Evolutionary conservation across 108 stramenopile species (phyloP).

Genomic region (Asterionellopsis glacialis): DNA sequence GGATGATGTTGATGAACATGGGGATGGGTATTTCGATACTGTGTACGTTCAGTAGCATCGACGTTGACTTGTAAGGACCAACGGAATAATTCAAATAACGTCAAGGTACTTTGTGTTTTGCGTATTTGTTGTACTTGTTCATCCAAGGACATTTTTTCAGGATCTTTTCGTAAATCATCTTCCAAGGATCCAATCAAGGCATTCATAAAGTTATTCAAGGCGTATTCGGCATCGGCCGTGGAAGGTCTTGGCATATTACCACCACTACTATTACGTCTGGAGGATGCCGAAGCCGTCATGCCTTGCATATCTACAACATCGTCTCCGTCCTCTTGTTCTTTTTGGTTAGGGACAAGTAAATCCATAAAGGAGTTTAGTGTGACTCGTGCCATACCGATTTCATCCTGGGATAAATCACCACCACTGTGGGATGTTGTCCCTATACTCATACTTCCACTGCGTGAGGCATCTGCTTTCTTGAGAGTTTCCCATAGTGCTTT

Average conservation of each 20-base stretch:
- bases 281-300: not conserved
- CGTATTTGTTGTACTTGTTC: too few species aligned
- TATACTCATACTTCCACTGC: too few species aligned
- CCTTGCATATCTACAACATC: not conserved
- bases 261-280: not conserved
- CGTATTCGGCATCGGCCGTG: not conserved
- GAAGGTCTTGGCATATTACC: not conserved
- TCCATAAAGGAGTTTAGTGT: not conserved
- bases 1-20: too few species aligned
- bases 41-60: not conserved
- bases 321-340: not conserved
- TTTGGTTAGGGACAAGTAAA: not conserved
- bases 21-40: too few species aligned
- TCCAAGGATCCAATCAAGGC: not conserved
- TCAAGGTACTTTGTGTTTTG: too few species aligned
- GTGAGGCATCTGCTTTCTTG: too few species aligned
- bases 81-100: not conserved
- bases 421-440: too few species aligned
- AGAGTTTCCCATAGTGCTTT: too few species aligned
- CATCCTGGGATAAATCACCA: not conserved
- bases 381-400: not conserved
- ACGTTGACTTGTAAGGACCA: not conserved
- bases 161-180: not conserved
- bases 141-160: not conserved
- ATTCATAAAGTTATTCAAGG: not conserved